Evolutionary conservation across 1,284 basidiomycete species (phyloP).

Genomic region (Trametes polyzona): DNA sequence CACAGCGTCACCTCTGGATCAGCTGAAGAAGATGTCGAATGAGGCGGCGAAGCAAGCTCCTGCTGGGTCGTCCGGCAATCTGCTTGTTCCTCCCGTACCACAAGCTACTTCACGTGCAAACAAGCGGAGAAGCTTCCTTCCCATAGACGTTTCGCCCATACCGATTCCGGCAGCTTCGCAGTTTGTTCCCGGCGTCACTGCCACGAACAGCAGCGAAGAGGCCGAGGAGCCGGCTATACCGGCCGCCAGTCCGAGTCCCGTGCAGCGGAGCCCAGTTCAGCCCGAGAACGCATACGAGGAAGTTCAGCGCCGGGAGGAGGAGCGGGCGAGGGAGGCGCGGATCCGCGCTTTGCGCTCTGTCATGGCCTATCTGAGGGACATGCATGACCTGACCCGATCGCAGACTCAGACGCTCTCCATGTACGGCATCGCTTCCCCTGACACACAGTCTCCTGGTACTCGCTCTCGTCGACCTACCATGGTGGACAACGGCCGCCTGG

Average conservation of each 20-base stretch:
- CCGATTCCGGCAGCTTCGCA: constrained; percentile 63
- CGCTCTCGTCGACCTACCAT: constrained; percentile 69
- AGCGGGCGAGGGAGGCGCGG: constrained; percentile 70
- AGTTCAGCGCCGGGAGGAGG: constrained; percentile 65
- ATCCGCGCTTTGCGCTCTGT: constrained; percentile 83
- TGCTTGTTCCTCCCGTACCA: constrained; percentile 47
- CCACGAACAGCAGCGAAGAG: constrained; percentile 48
- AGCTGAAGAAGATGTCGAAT: constrained; percentile 33
- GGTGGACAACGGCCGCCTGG: constrained; percentile 56
- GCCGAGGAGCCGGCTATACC: constrained; percentile 39
- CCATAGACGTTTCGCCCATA: constrained; percentile 68
- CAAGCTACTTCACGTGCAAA: constrained; percentile 50
- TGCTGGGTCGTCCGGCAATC: constrained; percentile 38
- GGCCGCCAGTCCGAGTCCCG: constrained; percentile 16
- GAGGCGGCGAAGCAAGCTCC: constrained; percentile 31
- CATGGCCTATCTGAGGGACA: constrained; percentile 93
- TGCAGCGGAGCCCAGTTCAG: constrained; percentile 50
- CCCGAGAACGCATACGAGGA: constrained; percentile 46
- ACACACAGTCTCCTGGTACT: constrained; percentile 39
- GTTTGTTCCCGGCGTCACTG: constrained; percentile 59
- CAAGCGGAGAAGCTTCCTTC: constrained; percentile 85
- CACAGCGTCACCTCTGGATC: constrained; percentile 34
- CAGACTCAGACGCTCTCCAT: constrained; percentile 58
- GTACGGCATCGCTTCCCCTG: constrained; percentile 41
- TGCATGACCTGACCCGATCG: constrained; percentile 82